Evolutionary conservation across 441 rosid genomes (phyloP).

Genomic region (Populus hybrid): DNA sequence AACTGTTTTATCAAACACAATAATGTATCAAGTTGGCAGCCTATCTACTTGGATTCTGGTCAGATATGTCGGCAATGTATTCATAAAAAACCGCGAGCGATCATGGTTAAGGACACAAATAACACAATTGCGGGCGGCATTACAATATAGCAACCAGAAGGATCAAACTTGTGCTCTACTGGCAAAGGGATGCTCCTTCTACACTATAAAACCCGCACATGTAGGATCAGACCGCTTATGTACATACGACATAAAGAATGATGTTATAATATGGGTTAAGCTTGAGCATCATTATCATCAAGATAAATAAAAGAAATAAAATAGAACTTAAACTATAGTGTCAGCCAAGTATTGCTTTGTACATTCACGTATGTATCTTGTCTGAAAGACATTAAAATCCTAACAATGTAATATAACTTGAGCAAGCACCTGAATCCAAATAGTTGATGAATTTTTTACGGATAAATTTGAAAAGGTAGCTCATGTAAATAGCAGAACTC

Average conservation of each 20-base stretch:
- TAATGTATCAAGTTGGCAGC: neutral
- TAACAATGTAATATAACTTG: neutral
- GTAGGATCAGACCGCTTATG: neutral
- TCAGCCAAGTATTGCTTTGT: conserved; percentile 7
- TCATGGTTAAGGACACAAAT: neutral
- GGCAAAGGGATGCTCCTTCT: neutral
- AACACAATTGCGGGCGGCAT: neutral
- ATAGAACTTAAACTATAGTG: conserved; percentile 7
- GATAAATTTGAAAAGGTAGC: neutral
- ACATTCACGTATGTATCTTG: conserved; percentile 10
- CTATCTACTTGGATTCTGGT: neutral
- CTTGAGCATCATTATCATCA: neutral
- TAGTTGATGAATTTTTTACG: conserved; percentile 1
- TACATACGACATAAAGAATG: neutral
- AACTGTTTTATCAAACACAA: neutral
- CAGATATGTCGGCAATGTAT: neutral
- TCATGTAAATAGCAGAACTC: conserved; percentile 13
- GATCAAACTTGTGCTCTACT: neutral
- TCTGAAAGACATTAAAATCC: conserved; percentile 7
- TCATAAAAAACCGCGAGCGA: neutral
- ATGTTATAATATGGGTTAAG: neutral
- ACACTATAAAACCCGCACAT: neutral
- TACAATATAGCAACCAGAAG: neutral
- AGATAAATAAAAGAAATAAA: neutral
- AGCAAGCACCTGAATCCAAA: neutral